A percentile compares a stretch with the other conserved stretches of the same genome.
These are phyloP conservation scores for Phanerochaete sordida DNA, from an alignment of 768 basidiomycete species.

Conservation along the genomic window DNA sequence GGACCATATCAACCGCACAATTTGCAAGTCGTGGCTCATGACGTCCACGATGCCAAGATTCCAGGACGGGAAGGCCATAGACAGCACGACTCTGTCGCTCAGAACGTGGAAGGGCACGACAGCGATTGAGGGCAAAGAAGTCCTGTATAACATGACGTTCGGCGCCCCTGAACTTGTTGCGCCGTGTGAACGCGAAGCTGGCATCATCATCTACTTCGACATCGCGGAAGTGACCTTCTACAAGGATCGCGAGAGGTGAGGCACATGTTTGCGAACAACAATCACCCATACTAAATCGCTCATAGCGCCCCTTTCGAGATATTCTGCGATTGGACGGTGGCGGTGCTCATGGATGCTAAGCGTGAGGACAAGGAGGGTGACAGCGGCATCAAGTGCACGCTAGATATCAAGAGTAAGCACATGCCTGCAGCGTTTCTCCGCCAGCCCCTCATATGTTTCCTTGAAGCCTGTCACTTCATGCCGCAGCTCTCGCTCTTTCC, in stretches of 20 bases:
- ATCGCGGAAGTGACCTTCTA: neutral
- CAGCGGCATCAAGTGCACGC: conserved; percentile 10
- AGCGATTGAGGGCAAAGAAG: neutral
- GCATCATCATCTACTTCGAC: neutral
- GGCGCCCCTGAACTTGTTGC: neutral
- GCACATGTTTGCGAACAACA: neutral
- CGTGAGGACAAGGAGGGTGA: conserved; percentile 10
- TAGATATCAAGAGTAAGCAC: conserved; percentile 18
- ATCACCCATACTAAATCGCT: neutral
- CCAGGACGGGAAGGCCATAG: neutral
- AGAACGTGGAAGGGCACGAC: neutral
- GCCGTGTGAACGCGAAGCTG: neutral
- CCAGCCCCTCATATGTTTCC: neutral
- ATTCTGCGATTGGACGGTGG: conserved; percentile 21
- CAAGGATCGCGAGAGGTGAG: neutral
- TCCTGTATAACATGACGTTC: neutral
- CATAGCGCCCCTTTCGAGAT: neutral
- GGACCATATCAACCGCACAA: neutral
- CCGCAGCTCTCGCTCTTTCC: neutral
- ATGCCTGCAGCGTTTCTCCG: neutral
- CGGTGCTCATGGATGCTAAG: conserved; percentile 17
- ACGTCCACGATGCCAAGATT: neutral
- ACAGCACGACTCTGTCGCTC: neutral
- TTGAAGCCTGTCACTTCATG: conserved; percentile 5
- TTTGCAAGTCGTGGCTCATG: neutral